phyloP scores from a whole-genome alignment of 108 stramenopile species.

The Skeletonema costatum region DNA sequence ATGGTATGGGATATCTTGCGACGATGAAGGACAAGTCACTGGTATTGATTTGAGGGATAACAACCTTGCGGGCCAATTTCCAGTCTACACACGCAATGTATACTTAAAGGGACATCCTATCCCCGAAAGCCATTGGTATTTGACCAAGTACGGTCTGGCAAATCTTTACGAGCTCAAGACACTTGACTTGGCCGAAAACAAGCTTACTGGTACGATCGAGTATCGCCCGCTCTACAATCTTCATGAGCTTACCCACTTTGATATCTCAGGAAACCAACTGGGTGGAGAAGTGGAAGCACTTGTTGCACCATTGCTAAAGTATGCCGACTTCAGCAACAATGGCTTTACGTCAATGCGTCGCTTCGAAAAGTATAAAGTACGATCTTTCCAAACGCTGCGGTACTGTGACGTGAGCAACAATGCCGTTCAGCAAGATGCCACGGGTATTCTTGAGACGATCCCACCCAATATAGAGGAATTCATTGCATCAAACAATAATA shows the following conservation, averaged over 20 bases:
- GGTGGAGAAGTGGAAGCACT: slow-evolving; percentile 47
- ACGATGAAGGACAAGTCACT: no score
- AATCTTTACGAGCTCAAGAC: slow-evolving; percentile 2
- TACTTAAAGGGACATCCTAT: no score
- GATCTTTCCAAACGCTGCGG: slow-evolving; percentile 5
- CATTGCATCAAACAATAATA: slow-evolving; percentile 1
- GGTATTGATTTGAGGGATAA: no score
- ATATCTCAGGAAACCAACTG: slow-evolving; percentile 17
- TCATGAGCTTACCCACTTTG: slow-evolving; percentile 25
- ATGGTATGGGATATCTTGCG: no score
- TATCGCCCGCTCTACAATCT: slow-evolving; percentile 14
- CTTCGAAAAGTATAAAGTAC: slow-evolving; percentile 5
- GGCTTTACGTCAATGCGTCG: no score
- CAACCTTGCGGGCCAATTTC: no score
- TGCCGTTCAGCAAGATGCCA: slow-evolving; percentile 34
- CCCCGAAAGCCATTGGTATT: no score
- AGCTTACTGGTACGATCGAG: background rate
- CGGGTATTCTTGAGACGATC: slow-evolving; percentile 4
- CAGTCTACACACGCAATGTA: no score
- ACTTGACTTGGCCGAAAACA: slow-evolving; percentile 11
- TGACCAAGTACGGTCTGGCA: no score
- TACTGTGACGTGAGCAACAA: slow-evolving; percentile 13
- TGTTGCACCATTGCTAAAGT: slow-evolving; percentile 53
- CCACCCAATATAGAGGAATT: slow-evolving; percentile 19
- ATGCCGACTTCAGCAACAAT: background rate